Base-by-base conservation (phyloP, 2,329 filamentous ascomycete species). In the Xylaria sp. region DNA sequence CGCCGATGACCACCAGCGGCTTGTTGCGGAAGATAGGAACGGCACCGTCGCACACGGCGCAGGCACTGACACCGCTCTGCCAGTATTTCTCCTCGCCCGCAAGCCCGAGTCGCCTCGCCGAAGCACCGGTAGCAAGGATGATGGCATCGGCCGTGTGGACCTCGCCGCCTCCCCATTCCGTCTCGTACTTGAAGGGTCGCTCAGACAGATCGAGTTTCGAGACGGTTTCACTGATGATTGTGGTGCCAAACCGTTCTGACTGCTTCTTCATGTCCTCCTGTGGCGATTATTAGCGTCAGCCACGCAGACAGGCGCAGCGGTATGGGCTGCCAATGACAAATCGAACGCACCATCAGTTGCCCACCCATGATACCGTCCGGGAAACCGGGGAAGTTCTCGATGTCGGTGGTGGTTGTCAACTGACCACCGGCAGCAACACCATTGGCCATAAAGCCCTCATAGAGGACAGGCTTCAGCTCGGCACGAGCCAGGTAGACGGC, bases 301-400 rank as follows among this genome's bases (percentile, higher is more conserved):
- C 3, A 53, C 18, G 13, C 10, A 48, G 5, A 18, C n/a, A 12
- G 32, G 18, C 25, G 18, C 20, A 18, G 2, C 20, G 30, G 23
- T 8, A 56, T 9, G 8, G 6, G 20, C 52, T 34, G 53, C n/a
- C 20, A 12, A 12, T 23, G 20, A 2, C 30, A 48, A 43, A 13
- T 39, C 41, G 3, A 36, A 76, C 84, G 63, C 72, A 89, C 87
- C 96, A 99, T 99, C 73, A 99, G 85, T 77, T 93, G 91, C 65
- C 87, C 83, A 73, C 96, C 96, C 82, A 93, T 92, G 80, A 99
- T 94, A 71, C 91, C 92, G 76, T 93, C 88, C 77, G 93, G 92
- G 84, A 98, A 99, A 56, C 96, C 96, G 30, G 96, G 96, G 83
- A 91, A 99, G 87, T 99, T 99, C 86, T 99, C 96, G 68, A 99